A percentile compares a stretch with the other conserved stretches of the same genome.
Conservation (phyloP, 805 yeast species). For the Ogataea nakhonphanomensis region DNA sequence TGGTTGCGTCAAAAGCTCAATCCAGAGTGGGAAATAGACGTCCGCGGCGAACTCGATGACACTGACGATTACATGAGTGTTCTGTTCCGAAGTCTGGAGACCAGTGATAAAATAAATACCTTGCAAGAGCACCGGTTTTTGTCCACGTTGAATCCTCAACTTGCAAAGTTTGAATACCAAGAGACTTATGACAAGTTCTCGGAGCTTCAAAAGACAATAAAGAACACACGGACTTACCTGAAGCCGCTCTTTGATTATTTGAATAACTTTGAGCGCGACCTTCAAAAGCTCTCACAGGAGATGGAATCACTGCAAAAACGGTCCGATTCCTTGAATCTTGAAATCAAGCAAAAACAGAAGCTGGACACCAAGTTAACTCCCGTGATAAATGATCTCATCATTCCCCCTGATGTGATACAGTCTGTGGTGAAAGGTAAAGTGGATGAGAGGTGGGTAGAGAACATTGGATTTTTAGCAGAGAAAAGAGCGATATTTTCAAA, state of each 20-base stretch:
- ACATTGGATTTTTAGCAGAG: slow-evolving; percentile 54
- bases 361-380: slow-evolving; percentile 61
- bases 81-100: slow-evolving; percentile 9
- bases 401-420: slow-evolving; percentile 68
- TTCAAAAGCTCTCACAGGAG: slow-evolving; percentile 54
- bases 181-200: slow-evolving; percentile 24
- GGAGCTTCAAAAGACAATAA: slow-evolving; percentile 27
- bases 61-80: slow-evolving; percentile 14
- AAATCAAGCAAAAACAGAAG: slow-evolving; percentile 45
- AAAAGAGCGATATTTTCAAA: slow-evolving; percentile 52
- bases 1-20: slow-evolving; percentile 19
- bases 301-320: slow-evolving; percentile 57
- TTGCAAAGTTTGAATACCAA: slow-evolving; percentile 10
- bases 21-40: slow-evolving; percentile 31
- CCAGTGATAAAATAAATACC: slow-evolving; percentile 8
- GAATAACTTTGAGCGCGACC: slow-evolving; percentile 52
- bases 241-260: slow-evolving; percentile 54
- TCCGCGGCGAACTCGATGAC: slow-evolving; percentile 20
- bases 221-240: slow-evolving; percentile 35
- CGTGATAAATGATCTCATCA: slow-evolving; percentile 66
- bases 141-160: slow-evolving; percentile 16
- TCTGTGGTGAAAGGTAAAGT: slow-evolving; percentile 58
- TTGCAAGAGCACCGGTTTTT: slow-evolving; percentile 26
- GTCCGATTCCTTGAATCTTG: slow-evolving; percentile 45
- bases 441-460: slow-evolving; percentile 61